Evolutionary conservation across 208 protist genomes (phyloP), one percentile per base, ranked within the genome.

Genomic region (Trypanosomatidae sp.): DNA sequence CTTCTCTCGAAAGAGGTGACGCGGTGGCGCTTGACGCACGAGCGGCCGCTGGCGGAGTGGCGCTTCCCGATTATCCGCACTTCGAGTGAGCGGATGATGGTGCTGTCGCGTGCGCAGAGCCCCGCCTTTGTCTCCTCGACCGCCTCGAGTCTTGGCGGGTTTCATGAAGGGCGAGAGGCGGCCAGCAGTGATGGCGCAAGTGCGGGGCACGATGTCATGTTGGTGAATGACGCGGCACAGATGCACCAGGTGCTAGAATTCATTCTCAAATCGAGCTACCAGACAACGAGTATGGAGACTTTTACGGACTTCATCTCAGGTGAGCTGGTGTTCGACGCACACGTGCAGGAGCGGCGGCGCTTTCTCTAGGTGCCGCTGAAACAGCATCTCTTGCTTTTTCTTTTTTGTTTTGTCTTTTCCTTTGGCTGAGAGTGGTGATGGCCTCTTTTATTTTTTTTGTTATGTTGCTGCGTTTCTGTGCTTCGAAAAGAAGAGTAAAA

Each of bases 201-300:
- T 12, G 64, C 15, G 44, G 64, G 25, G 6, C 25, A 36, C 43
- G 41, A 39, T 46, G 46, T 87, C 43, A 79, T 88, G 30, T 75
- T 83, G 13, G 80, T 85, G 43, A 90, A 93, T 66, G 81, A 93
- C 64, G 80, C 85, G 8, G 69, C 46, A 22, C 82, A 95, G 56
- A 84, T 95, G 47, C 84, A 84, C 8, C 60, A 83, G 7, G 86
- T 91, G 46, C 44, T 95, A 36, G 79, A 88, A n/a, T 93, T 93
- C 69, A 90, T 95, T 17, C 39, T 85, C 4, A 81, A 86, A 50
- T 78, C 81, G 28, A 89, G 85, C 74, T 88, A 91, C 62, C 76
- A 91, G 28, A 79, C 86, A 36, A 87, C 91, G 49, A 86, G 77
- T 46, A 84, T 91, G 75, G 84, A 92, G 55, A 90, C 80, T 2